Evolutionary conservation across 139 green algal species (phyloP), one percentile per base, ranked within the genome.

Genomic region (Nannochloris sp.): DNA sequence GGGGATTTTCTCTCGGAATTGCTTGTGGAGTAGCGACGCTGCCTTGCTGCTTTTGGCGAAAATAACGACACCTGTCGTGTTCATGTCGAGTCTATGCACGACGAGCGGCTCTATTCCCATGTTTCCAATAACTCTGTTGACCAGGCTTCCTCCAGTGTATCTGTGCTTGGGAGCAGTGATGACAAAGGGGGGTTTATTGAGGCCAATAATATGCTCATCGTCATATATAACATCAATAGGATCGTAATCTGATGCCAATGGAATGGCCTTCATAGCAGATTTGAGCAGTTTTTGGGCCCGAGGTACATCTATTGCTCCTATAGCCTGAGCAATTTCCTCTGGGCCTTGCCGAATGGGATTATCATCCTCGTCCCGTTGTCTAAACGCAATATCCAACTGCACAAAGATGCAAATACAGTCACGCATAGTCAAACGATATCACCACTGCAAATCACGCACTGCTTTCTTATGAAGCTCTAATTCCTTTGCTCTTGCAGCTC

Each of bases 11-110:
- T 73, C 56, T 75, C 15, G 31, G 77, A 94, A 94, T 62, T 87
- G 78, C 11, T n/a, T 11, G n/a, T 87, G 73, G 54, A 95, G 49
- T 1, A 31, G 53, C 5, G 78, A 59, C 34, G 78, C 84, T 16
- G 79, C 71, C 23, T 69, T 71, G 0, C 61, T 23, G 7, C 51
- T 49, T 64, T 95, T 95, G 36, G 75, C 83, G 68, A 93, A 87
- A 40, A 94, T 62, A 63, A 92, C 62, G 59, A 94, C 70, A 2
- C 87, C 88, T 1, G 66, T 82, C 5, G 88, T 95, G 74, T 90
- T 70, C 83, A 88, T 86, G 58, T 93, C 84, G 58, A 91, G 69
- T 15, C 84, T 53, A 64, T 91, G 84, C n/a, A 91, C 25, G 16
- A 76, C 70, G 23, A 59, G 59, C 5, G 77, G 70, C 19, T 72